Percentiles rank a stretch among this genome's conserved stretches.
These are phyloP conservation scores for Parietichytrium sp. DNA, from an alignment of 108 stramenopile genomes.

Conservation along the genomic window DNA sequence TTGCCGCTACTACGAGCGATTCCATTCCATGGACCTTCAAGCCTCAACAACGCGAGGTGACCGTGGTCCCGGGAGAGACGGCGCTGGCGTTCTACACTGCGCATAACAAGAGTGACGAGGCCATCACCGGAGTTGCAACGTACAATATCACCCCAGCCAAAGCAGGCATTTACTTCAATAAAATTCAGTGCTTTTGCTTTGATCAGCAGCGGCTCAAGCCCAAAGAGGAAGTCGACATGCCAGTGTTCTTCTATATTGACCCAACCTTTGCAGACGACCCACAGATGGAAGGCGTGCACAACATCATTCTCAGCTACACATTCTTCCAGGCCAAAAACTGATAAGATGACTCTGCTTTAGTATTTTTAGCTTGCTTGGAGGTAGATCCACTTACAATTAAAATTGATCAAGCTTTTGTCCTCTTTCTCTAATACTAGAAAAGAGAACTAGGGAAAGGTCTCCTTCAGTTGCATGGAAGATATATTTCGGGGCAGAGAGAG, in stretches of 20 bases:
- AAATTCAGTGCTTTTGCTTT: constrained; percentile 99
- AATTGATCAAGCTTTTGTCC: too few species aligned
- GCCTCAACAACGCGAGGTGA: constrained; percentile 83
- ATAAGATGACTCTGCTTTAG: constrained; percentile 80
- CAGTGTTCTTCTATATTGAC: constrained; percentile 93
- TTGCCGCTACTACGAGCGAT: constrained; percentile 87
- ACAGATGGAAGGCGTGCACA: constrained; percentile 77
- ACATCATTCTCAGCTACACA: constrained; percentile 91
- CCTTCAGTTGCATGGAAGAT: too few species aligned
- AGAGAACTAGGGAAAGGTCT: too few species aligned
- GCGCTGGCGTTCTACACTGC: constrained; percentile 94
- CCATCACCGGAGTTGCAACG: constrained; percentile 97
- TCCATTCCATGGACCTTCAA: constrained; percentile 90
- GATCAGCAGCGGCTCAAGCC: constrained; percentile 95
- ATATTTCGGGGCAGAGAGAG: too few species aligned
- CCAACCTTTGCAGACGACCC: constrained; percentile 92
- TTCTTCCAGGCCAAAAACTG: constrained; percentile 96
- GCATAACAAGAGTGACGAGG: constrained; percentile 82
- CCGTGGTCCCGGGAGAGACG: constrained; percentile 95
- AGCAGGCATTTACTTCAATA: constrained; percentile 96
- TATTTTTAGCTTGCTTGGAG: too few species aligned
- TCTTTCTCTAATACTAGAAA: too few species aligned
- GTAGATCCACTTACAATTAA: too few species aligned
- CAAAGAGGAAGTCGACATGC: constrained; percentile 89
- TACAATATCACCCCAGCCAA: constrained; percentile 97